These are phyloP conservation scores for Colletotrichum shisoi DNA, from an alignment of 2,329 filamentous ascomycete genomes.

Conservation along the genomic window DNA sequence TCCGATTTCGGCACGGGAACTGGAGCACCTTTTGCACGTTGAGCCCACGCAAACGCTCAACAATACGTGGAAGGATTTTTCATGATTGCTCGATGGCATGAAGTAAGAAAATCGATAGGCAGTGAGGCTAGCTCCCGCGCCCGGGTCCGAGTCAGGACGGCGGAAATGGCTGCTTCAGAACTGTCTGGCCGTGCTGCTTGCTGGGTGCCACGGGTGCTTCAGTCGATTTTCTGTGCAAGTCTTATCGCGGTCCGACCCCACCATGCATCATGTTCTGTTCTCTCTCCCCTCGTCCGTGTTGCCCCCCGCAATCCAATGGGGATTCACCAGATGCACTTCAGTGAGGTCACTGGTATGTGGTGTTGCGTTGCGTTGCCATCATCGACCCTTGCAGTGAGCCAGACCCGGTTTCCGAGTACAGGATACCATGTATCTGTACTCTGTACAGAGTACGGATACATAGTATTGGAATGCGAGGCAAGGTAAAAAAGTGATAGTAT, in stretches of 20 bases:
- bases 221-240: conserved; percentile 10
- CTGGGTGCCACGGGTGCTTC: background rate
- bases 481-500: too few relatives aligned
- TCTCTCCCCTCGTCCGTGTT: conserved; percentile 2
- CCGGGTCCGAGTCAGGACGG: background rate
- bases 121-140: background rate
- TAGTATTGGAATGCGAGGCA: background rate
- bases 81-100: conserved; percentile 21
- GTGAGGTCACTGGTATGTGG: conserved; percentile 18
- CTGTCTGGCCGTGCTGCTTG: too few relatives aligned
- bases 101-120: conserved; percentile 10
- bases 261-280: conserved; percentile 3
- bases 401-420: too few relatives aligned
- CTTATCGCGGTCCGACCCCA: conserved; percentile 30
- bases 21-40: conserved; percentile 1
- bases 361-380: background rate
- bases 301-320: conserved; percentile 4
- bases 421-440: too few relatives aligned
- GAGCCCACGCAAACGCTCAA: conserved; percentile 11
- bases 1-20: conserved; percentile 28
- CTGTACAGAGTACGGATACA: too few relatives aligned
- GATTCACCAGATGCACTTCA: background rate
- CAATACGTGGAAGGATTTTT: conserved; percentile 2
- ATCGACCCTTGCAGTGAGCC: background rate
- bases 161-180: conserved; percentile 4